phyloP scores from a whole-genome alignment of 257 asterid genomes.

The Capsicum chinense region DNA sequence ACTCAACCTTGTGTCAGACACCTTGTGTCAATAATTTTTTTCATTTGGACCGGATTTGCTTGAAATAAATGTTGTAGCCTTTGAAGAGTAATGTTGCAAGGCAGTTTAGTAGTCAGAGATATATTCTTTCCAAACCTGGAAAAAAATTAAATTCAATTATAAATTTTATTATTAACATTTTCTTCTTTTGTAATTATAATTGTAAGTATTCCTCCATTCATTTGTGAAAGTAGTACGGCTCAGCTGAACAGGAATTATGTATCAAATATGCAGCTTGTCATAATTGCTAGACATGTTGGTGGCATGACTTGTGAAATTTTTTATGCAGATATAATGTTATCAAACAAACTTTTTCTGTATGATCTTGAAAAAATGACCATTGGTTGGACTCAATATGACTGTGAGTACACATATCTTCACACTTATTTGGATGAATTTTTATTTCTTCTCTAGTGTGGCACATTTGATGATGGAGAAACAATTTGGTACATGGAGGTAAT shows the following conservation, averaged over 20 bases:
- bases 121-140: neutral
- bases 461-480: too few species aligned
- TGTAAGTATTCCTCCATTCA: neutral
- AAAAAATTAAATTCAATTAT: neutral
- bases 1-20: neutral
- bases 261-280: neutral
- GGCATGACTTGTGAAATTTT: neutral
- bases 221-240: neutral
- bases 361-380: constrained; percentile 78
- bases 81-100: neutral
- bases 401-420: constrained; percentile 47
- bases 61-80: neutral
- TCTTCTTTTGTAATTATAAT: neutral
- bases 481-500: too few species aligned
- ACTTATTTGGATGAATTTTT: constrained; percentile 21
- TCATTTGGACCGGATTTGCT: neutral
- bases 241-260: neutral
- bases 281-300: neutral
- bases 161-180: neutral
- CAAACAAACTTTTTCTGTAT: constrained; percentile 74
- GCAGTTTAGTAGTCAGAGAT: neutral
- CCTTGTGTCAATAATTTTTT: neutral
- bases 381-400: constrained; percentile 80
- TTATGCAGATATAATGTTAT: constrained; percentile 57
- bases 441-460: too few species aligned